phyloP scores from a whole-genome alignment of 2,329 filamentous ascomycete species.

The Tolypocladium amazonense region DNA sequence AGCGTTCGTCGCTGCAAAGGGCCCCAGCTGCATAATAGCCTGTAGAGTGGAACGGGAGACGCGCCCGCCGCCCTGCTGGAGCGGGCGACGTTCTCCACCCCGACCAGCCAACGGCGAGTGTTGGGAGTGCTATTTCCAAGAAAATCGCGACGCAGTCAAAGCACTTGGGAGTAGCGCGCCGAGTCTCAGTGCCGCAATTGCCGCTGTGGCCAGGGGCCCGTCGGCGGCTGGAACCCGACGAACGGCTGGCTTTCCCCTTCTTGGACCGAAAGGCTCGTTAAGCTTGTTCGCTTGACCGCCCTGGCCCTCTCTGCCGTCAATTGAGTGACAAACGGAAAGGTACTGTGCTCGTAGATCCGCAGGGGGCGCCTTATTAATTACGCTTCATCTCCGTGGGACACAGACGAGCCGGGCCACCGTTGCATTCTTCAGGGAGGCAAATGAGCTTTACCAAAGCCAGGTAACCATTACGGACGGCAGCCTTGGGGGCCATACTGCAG shows the following conservation, averaged over 20 bases:
- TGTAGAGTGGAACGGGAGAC: background rate
- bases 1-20: background rate
- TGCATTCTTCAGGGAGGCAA: background rate
- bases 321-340: background rate
- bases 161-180: too few relatives aligned
- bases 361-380: background rate
- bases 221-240: background rate
- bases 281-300: background rate
- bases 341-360: background rate
- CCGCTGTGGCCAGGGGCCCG: background rate
- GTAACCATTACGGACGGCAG: background rate
- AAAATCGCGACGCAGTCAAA: background rate
- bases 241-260: background rate
- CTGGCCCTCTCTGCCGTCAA: background rate
- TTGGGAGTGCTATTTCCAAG: background rate
- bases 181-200: background rate
- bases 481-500: background rate
- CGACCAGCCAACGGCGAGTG: background rate
- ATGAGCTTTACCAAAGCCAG: background rate
- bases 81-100: background rate
- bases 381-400: background rate
- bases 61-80: background rate
- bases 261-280: background rate
- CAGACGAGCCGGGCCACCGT: background rate
- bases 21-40: background rate